These are phyloP conservation scores for Dictyostelium capitatum DNA, from an alignment of 78 protist genomes.

Conservation along the genomic window DNA sequence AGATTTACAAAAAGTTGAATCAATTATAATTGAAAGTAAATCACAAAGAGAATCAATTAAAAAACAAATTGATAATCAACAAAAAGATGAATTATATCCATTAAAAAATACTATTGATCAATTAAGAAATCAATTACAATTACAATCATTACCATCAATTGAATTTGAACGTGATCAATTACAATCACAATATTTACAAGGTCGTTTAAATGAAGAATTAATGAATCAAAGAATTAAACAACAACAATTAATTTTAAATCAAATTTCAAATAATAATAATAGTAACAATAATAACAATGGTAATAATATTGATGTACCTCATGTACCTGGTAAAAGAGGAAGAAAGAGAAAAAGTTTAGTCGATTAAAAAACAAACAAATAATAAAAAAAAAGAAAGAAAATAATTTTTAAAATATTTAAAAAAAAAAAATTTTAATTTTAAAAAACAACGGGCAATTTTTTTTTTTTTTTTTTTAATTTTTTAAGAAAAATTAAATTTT, in stretches of 20 bases:
- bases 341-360: neutral
- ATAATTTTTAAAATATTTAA: neutral
- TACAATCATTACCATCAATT: constrained; percentile 28
- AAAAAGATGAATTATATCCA: neutral
- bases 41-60: constrained; percentile 13
- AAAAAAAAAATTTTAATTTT: too few relatives aligned
- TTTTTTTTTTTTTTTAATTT: too few relatives aligned
- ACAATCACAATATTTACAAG: constrained; percentile 9
- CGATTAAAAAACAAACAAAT: neutral
- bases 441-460: too few relatives aligned
- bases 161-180: constrained; percentile 2
- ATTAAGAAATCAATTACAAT: constrained; percentile 21
- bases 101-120: constrained; percentile 13
- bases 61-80: neutral
- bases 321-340: neutral
- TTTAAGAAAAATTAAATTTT: too few relatives aligned
- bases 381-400: neutral
- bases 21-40: constrained; percentile 3
- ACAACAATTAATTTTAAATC: neutral
- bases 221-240: neutral
- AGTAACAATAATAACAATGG: neutral
- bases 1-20: constrained; percentile 33
- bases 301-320: neutral
- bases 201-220: constrained; percentile 45
- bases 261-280: neutral